Evolutionary conservation across 2,329 filamentous ascomycete genomes (phyloP), one percentile per base, ranked within the genome.

Genomic region (Aspergillus eucalypticola): DNA sequence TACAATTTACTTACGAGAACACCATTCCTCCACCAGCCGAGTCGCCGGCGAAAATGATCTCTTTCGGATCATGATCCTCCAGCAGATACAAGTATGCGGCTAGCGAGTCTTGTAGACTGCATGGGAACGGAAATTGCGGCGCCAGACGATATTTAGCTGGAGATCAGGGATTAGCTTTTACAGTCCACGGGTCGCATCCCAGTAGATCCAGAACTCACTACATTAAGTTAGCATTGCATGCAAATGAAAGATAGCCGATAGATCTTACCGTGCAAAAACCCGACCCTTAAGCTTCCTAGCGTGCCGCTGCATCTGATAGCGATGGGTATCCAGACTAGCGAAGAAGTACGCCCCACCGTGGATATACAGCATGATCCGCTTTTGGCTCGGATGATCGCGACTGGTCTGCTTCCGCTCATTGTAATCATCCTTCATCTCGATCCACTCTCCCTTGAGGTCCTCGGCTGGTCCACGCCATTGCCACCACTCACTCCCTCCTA

Each of bases 261-360:
- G 23, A 27, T 8, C 75, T 66, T 75, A 79, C 78, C 78, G 90
- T 23, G 94, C 92, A 74, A 98, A 87, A 7, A 97, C 90, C 58
- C 92, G 85, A 17, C 92, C 94, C 76, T 95, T 92, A 62, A 99
- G 83, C 78, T 98, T 98, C 56, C 95, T 85, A 27, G 95, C 95
- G 82, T 98, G 93, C 52, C 94, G 85, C 76, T 99, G 95, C 83
- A 99, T 88, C 82, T 98, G 94, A 78, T 98, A 98, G n/a, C 95
- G 88, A 79, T 98, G 95, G 75, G 96, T 93, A 72, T 97, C 93
- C 39, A 97, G 89, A 68, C 92, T 96, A 13, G 95, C 94, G 73
- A 99, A 98, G 78, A 89, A 99, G 77, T 96, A 98, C 19, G 90
- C 94, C 6, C 94, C 94, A 13, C 95, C 95, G 71, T 98, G 95